These are phyloP conservation scores for Tetrahymena malaccensis DNA, from an alignment of 73 alveolate genomes.

Conservation along the genomic window DNA sequence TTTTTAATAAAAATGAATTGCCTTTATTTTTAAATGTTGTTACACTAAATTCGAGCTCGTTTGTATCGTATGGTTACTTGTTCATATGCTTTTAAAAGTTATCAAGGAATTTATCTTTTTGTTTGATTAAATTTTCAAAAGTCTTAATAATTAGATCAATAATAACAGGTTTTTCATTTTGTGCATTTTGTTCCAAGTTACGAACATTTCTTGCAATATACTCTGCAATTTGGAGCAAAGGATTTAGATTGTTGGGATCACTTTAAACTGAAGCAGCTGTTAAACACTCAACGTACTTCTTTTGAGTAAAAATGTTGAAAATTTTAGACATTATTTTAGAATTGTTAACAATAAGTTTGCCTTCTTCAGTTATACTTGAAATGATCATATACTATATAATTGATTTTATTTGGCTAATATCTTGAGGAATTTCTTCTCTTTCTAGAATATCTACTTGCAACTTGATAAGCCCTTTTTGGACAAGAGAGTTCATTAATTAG, in stretches of 20 bases:
- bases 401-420: background rate
- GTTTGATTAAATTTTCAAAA: background rate
- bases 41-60: background rate
- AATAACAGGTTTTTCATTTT: background rate
- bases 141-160: background rate
- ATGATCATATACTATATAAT: background rate
- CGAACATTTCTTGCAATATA: background rate
- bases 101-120: background rate
- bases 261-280: background rate
- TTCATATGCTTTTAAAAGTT: background rate
- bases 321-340: background rate
- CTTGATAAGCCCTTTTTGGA: background rate
- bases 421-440: background rate
- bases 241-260: background rate
- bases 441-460: background rate
- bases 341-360: background rate
- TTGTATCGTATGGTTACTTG: background rate
- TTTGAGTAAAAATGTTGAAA: background rate
- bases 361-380: background rate
- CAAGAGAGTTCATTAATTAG: background rate
- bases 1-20: background rate
- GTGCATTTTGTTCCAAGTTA: background rate
- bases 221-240: background rate
- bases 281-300: background rate
- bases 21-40: background rate